Conservation (phyloP, 371 early-diverging fungal species). For the Mucor racemosus region DNA sequence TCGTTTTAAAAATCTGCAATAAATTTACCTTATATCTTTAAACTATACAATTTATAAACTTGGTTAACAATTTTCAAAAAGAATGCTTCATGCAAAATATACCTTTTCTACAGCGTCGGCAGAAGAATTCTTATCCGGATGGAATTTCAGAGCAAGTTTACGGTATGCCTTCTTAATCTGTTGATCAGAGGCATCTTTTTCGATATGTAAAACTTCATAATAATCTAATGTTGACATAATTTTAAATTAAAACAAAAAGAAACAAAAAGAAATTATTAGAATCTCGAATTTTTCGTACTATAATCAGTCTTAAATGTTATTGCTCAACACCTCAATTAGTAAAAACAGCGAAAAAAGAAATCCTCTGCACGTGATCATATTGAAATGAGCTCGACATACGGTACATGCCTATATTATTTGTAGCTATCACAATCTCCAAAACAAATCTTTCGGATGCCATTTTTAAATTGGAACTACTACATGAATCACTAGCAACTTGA, state of each 20-base stretch:
- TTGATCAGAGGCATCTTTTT: conserved; percentile 35
- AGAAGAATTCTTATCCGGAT: conserved; percentile 61
- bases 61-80: background rate
- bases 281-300: background rate
- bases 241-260: conserved; percentile 10
- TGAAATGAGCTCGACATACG: too few relatives aligned
- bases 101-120: conserved; percentile 54
- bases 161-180: conserved; percentile 56
- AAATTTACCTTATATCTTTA: conserved; percentile 47
- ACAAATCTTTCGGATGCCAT: too few relatives aligned
- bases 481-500: too few relatives aligned
- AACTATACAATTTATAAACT: conserved; percentile 28
- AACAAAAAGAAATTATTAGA: conserved; percentile 2
- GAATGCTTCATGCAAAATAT: background rate
- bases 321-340: background rate
- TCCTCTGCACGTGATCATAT: too few relatives aligned
- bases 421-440: too few relatives aligned
- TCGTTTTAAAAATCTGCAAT: background rate
- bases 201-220: conserved; percentile 35
- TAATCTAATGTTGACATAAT: conserved; percentile 29
- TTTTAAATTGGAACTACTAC: too few relatives aligned
- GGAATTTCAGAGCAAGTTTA: conserved; percentile 53
- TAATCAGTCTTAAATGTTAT: background rate
- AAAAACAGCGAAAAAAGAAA: background rate
- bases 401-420: too few relatives aligned